Base-by-base conservation (phyloP, 768 basidiomycete genomes). In the Gloeophyllum trabeum region DNA sequence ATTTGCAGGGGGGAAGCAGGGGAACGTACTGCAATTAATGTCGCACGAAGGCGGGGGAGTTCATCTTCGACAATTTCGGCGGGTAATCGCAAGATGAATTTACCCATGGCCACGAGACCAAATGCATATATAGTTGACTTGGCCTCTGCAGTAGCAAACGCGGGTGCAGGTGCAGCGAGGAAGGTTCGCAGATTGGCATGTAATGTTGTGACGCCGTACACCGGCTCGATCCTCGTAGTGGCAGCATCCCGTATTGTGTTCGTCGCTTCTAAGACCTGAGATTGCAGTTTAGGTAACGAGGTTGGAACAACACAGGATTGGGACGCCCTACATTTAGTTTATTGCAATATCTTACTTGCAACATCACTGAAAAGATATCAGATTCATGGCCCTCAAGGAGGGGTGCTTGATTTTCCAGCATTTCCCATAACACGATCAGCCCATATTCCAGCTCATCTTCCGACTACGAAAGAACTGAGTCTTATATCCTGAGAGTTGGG, bases 31-130 rank as follows among this genome's bases (percentile, higher is more conserved):
- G 73, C 62, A 18, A 83, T 81, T 46, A 92, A 56, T 2, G 86
- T 87, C 21, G 56, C 61, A 52, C 76, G 78, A 42, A 92, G 58
- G 26, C 85, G 77, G 32, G 89, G 89, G 32, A 92, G 57, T 50
- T 91, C 88, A 50, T 92, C 89, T 58, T 90, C 88, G 18, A 90
- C 74, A 41, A 92, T 79, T 55, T 90, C 86, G 2, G 77, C 69
- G 13, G 89, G 89, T 14, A 92, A 67, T 25, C 81, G 76, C 44
- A 90, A 59, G 47, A 87, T 77, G 48, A 89, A 88, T 59, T 85
- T 89, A 25, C 84, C 87, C 10, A 92, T 59, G 1, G 82, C 86
- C 48, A 89, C 78, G 41, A 92, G 67, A 4, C 87, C 89, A 59
- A 89, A 91, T 3, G 86, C 85, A 54, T 81, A 80, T 1, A 81